Evolutionary conservation across 2,329 filamentous ascomycete species (phyloP).

Genomic region (Massarina eburnea): DNA sequence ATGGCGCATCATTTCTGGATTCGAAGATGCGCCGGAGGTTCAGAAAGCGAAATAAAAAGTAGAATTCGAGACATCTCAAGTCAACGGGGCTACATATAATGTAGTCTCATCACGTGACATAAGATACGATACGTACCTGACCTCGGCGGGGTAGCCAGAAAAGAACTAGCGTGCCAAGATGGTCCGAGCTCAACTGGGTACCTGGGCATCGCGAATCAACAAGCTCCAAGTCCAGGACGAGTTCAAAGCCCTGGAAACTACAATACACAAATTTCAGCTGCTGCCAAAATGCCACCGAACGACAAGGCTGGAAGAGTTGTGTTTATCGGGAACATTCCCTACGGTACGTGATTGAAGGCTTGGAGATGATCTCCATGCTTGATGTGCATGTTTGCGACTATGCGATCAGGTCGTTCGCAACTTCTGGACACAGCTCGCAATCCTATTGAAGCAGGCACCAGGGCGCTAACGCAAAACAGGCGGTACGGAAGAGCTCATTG

Average conservation of each 20-base stretch:
- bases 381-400: no score
- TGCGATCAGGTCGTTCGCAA: no score
- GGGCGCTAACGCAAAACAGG: constrained; percentile 56
- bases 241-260: neutral
- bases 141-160: neutral
- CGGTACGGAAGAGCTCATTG: constrained; percentile 93
- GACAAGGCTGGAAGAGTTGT: constrained; percentile 78
- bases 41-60: no score
- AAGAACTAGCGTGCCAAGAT: neutral
- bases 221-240: neutral
- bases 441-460: no score
- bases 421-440: no score
- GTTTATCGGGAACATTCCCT: constrained; percentile 85
- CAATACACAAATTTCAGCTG: neutral
- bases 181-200: constrained; percentile 3
- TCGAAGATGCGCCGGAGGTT: no score
- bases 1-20: no score
- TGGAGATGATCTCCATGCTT: no score
- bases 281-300: constrained; percentile 33
- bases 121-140: neutral
- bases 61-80: no score
- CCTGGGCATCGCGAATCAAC: no score
- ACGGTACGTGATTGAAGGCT: constrained; percentile 68
- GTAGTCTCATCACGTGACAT: no score
- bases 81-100: no score